These are phyloP conservation scores for Capsicum baccatum DNA, from an alignment of 257 asterid genomes.

Conservation along the genomic window DNA sequence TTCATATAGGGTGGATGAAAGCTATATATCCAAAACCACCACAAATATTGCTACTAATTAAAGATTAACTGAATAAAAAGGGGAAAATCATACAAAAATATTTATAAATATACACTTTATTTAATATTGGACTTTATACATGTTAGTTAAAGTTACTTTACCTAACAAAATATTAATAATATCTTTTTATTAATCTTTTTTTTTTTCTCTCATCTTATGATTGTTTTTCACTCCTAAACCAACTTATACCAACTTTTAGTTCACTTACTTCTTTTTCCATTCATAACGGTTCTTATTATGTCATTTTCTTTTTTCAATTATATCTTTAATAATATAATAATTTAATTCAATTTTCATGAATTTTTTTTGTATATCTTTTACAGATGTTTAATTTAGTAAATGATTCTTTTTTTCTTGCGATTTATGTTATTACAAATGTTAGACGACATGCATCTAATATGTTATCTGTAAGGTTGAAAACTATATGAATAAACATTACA, in stretches of 20 bases:
- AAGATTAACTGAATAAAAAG: background rate
- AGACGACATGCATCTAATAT: no score
- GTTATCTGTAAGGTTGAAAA: background rate
- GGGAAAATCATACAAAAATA: background rate
- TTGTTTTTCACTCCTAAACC: constrained; percentile 19
- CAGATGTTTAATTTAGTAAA: no score
- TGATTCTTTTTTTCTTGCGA: no score
- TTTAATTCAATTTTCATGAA: background rate
- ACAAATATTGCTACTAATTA: background rate
- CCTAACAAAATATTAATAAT: background rate
- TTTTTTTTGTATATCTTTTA: no score
- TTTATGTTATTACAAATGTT: no score
- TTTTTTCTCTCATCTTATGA: background rate
- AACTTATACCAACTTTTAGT: constrained; percentile 22
- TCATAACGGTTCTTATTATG: background rate
- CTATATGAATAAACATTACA: no score
- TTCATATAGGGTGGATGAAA: constrained; percentile 30
- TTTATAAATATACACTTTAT: background rate
- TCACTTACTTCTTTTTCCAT: background rate
- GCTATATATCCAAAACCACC: constrained; percentile 32
- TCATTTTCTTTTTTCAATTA: background rate
- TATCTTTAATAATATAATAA: background rate
- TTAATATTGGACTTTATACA: background rate
- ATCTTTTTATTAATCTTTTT: background rate
- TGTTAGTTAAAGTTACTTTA: constrained; percentile 16